Base-by-base conservation (phyloP, 306 rosid genomes). In the Styphnolobium japonicum region DNA sequence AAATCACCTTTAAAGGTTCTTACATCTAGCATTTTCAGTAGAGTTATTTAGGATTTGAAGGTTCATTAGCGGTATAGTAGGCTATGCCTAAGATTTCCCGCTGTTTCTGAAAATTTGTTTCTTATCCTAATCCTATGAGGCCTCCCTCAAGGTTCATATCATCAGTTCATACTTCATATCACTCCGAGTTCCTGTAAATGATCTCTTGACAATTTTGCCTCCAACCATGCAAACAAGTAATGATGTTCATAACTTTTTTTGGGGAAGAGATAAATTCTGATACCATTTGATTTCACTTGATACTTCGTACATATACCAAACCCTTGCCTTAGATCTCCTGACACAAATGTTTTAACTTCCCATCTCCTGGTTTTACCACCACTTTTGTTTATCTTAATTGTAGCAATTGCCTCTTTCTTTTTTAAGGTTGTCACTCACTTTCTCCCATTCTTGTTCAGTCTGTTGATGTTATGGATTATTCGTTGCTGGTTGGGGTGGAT, bases 401-500 rank as follows among this genome's bases (percentile, higher is more conserved):
- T 33, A 19, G 49, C 7, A 71, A 39, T 56, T n/a, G 21, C 0
- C 2, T 34, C 3, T 42, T 53, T 34, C 3, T 42, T 53, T 7
- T 52, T 10, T 27, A 42, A 18, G 46, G 57, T 31, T 18, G 14
- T 51, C 33, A 16, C 10, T 57, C 39, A 58, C 16, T 31, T 2
- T 4, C 34, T 74, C 14, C 25, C 5, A 19, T 56, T 29, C 8
- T 73, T 81, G 49, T 84, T 52, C 94, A 96, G 99, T 90, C 97
- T 10, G 93, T 96, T 21, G 97, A 88, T 81, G 98, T 96, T 16
- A 93, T 96, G 98, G 99, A 96, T 89, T 96, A 96, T 74, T 96
- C 99, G 0, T 86, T 96, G 77, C 81, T 96, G 81, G 99, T 96
- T 14, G 99, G 99, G 67, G 97, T 96, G 75, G 99, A 96, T 15